Conservation (phyloP, 345 rosid genomes). For the Rhodamnia argentea region DNA sequence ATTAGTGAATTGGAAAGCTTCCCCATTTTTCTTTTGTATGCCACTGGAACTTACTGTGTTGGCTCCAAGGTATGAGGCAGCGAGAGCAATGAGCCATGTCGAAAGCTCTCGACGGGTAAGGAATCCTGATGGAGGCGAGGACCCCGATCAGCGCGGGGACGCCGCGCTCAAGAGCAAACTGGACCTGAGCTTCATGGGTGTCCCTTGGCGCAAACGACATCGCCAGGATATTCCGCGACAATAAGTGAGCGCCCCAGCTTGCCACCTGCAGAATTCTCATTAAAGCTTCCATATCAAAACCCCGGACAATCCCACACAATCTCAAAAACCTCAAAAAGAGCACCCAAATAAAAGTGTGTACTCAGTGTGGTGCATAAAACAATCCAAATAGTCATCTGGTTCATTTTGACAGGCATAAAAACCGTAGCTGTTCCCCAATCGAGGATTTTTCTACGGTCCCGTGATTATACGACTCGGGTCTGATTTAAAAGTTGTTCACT, state of each 20-base stretch:
- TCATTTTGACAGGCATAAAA: too few species aligned
- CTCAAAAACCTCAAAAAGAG: neutral
- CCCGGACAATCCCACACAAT: neutral
- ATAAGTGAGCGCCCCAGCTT: conserved; percentile 83
- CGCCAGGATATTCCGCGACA: conserved; percentile 53
- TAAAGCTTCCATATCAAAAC: neutral
- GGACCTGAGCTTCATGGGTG: conserved; percentile 92
- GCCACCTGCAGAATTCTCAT: conserved; percentile 43
- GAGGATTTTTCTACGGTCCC: neutral
- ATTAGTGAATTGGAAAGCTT: neutral
- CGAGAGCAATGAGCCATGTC: conserved; percentile 99
- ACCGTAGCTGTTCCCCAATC: neutral
- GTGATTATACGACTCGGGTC: neutral
- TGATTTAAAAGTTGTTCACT: neutral
- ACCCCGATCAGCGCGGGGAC: conserved; percentile 90
- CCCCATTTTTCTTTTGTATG: neutral
- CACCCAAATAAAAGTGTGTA: neutral
- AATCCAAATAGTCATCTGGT: too few species aligned
- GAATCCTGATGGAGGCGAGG: conserved; percentile 73
- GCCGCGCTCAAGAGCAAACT: conserved; percentile 87
- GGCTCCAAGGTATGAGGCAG: conserved; percentile 91
- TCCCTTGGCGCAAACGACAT: conserved; percentile 94
- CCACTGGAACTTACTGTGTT: conserved; percentile 29
- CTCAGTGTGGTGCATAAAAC: too few species aligned
- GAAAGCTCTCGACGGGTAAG: conserved; percentile 82